Conservation (phyloP, 805 yeast genomes). For the Yarrowia porcina region DNA sequence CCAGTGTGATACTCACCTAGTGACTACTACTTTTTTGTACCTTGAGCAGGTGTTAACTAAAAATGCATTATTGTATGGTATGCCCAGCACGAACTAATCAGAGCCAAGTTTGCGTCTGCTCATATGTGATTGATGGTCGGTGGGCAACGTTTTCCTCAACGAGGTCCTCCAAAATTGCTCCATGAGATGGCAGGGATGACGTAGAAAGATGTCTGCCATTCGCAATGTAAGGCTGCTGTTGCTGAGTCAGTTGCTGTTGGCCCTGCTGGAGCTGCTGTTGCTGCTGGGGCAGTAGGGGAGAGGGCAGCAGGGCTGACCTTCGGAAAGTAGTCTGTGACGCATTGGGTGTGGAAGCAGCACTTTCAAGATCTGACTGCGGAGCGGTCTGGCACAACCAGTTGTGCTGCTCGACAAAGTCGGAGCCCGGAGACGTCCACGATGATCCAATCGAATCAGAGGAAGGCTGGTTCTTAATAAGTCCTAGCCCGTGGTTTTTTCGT, state of each 20-base stretch:
- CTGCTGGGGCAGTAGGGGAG: conserved; percentile 25
- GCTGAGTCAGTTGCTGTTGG: not conserved
- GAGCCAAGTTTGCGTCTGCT: conserved; percentile 3
- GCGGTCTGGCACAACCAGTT: conserved; percentile 31
- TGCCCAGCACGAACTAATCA: not conserved
- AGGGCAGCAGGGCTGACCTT: conserved; percentile 29
- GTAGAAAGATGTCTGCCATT: conserved; percentile 14
- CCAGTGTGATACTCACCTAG: too few species aligned
- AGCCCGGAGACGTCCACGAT: conserved; percentile 30
- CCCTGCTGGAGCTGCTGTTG: not conserved
- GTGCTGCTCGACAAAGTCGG: conserved; percentile 34
- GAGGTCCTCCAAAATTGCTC: conserved; percentile 27
- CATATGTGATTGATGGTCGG: not conserved
- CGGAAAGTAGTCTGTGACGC: conserved; percentile 5
- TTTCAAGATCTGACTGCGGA: not conserved
- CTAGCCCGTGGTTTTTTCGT: conserved; percentile 2
- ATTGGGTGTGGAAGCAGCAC: conserved; percentile 17
- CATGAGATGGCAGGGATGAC: conserved; percentile 17
- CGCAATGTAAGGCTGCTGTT: not conserved
- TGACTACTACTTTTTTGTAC: too few species aligned
- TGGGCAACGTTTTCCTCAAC: conserved; percentile 24
- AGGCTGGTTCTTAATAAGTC: conserved; percentile 27
- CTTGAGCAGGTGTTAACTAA: too few species aligned
- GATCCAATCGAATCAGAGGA: conserved; percentile 32
- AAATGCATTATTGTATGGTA: conserved; percentile 11